These are phyloP conservation scores for Microbotryum lychnidis-dioicae DNA, from an alignment of 1,284 basidiomycete species.

Conservation along the genomic window DNA sequence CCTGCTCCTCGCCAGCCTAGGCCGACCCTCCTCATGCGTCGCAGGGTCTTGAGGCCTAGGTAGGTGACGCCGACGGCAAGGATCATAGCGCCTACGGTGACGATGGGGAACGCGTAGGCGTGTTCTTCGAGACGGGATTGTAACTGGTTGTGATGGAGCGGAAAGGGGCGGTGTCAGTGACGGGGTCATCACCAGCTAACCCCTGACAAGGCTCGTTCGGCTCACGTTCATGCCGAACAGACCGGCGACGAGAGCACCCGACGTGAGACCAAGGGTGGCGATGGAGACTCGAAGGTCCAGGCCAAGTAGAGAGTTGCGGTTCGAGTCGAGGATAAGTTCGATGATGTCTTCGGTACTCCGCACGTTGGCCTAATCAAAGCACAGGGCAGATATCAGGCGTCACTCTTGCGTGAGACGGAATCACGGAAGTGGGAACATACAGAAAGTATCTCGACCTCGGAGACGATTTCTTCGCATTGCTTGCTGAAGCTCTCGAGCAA, in stretches of 20 bases:
- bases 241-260: constrained; percentile 85
- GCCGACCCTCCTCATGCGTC: constrained; percentile 25
- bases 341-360: constrained; percentile 96
- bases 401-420: not conserved
- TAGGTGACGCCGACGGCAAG: constrained; percentile 38
- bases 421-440: constrained; percentile 44
- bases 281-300: constrained; percentile 93
- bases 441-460: constrained; percentile 79
- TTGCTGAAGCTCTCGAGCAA: constrained; percentile 89
- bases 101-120: constrained; percentile 42
- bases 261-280: constrained; percentile 80
- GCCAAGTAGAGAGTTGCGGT: constrained; percentile 84
- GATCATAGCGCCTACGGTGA: constrained; percentile 37
- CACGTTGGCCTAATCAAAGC: constrained; percentile 61
- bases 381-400: not conserved
- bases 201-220: not conserved
- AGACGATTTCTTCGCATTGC: constrained; percentile 91
- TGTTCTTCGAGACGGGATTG: constrained; percentile 39
- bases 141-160: constrained; percentile 33
- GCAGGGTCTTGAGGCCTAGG: constrained; percentile 34
- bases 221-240: constrained; percentile 69
- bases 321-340: constrained; percentile 91
- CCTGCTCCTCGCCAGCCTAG: constrained; percentile 19
- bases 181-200: not conserved
- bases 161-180: not conserved